These are phyloP conservation scores for Edaphochlamys debaryana DNA, from an alignment of 139 green algal species.

Conservation along the genomic window DNA sequence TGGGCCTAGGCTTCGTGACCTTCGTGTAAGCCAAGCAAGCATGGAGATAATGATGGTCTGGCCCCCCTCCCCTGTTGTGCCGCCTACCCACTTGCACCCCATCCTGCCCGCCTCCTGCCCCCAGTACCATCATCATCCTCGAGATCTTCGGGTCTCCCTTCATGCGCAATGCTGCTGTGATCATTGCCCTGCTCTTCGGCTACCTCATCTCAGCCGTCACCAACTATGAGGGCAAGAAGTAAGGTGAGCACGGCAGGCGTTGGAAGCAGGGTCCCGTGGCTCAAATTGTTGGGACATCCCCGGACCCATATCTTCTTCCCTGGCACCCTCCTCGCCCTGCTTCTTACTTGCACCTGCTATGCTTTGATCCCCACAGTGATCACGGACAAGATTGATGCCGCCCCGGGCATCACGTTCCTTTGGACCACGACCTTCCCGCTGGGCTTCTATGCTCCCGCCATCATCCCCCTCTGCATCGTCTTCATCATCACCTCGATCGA, in stretches of 20 bases:
- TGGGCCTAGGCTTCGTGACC: constrained; percentile 70
- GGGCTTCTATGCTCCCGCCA: constrained; percentile 60
- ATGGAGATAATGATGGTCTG: background rate
- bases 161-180: constrained; percentile 72
- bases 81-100: no score
- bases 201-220: constrained; percentile 55
- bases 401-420: constrained; percentile 80
- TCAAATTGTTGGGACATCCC: no score
- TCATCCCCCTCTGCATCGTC: constrained; percentile 56
- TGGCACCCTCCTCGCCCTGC: no score
- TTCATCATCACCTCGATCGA: constrained; percentile 67
- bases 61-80: no score
- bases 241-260: background rate
- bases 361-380: constrained; percentile 22
- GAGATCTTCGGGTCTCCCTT: no score
- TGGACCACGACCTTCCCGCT: constrained; percentile 79
- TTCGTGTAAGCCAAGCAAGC: constrained; percentile 53
- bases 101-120: background rate
- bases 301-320: no score
- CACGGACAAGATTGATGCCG: constrained; percentile 54
- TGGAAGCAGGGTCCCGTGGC: no score
- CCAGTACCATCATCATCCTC: no score
- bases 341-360: no score
- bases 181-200: constrained; percentile 66
- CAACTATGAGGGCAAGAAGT: constrained; percentile 61